These are phyloP conservation scores for Cladophialophora immunda DNA, from an alignment of 2,329 filamentous ascomycete genomes.

Conservation along the genomic window DNA sequence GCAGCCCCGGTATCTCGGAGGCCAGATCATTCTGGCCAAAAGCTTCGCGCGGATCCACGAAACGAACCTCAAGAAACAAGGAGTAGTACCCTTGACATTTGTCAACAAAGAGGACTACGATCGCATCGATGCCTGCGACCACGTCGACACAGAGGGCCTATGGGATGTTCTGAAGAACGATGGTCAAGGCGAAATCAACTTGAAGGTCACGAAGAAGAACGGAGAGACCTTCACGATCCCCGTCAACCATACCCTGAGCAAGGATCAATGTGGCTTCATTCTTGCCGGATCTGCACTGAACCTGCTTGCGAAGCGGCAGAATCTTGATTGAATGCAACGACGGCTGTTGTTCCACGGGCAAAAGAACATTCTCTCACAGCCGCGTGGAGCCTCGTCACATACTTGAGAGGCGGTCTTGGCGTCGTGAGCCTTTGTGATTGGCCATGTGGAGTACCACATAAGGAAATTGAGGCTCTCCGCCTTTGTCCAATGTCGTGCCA, in stretches of 20 bases:
- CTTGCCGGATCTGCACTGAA: constrained; percentile 94
- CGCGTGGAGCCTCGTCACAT: constrained; percentile 9
- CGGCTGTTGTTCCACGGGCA: constrained; percentile 2
- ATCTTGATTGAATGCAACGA: constrained; percentile 25
- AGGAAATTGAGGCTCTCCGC: constrained; percentile 25
- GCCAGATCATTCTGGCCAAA: constrained; percentile 83
- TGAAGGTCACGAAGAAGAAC: constrained; percentile 70
- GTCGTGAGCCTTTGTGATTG: constrained; percentile 18
- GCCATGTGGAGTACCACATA: background rate
- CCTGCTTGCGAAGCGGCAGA: constrained; percentile 69
- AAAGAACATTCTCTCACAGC: background rate
- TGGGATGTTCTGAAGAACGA: constrained; percentile 80
- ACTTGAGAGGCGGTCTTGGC: constrained; percentile 17
- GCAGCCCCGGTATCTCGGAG: constrained; percentile 89
- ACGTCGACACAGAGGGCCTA: constrained; percentile 82
- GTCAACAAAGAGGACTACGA: constrained; percentile 89
- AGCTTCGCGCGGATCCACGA: constrained; percentile 93
- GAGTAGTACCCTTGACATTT: constrained; percentile 93
- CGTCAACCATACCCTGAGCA: constrained; percentile 86
- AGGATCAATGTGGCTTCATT: constrained; percentile 91
- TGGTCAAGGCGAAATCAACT: constrained; percentile 77
- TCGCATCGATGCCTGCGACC: constrained; percentile 80
- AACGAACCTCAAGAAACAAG: constrained; percentile 97
- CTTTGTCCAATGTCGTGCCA: constrained; percentile 23
- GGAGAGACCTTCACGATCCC: constrained; percentile 74